Percentiles rank a stretch among this genome's conserved stretches.
phyloP scores from a whole-genome alignment of 768 basidiomycete genomes.

The Omphalotus guepiniiformis region DNA sequence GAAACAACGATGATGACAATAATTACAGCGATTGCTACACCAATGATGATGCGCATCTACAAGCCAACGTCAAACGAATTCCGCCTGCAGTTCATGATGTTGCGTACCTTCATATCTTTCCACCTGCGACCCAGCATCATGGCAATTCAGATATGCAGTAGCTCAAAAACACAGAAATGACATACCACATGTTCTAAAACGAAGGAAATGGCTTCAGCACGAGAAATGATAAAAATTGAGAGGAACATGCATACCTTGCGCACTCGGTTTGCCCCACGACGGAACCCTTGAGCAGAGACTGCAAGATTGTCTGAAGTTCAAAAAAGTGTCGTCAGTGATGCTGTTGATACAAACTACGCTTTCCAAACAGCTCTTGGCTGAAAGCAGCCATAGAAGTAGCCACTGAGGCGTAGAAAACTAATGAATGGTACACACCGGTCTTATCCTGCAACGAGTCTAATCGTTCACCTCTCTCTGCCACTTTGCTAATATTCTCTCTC shows the following conservation, averaged over 20 bases:
- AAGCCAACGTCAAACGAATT: too few relatives aligned
- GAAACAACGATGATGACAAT: constrained; percentile 95
- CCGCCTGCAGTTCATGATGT: too few relatives aligned
- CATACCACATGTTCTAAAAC: constrained; percentile 91
- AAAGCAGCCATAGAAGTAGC: constrained; percentile 1
- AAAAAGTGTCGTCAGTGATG: not conserved
- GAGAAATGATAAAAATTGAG: not conserved
- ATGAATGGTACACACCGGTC: constrained; percentile 75
- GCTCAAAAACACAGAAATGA: constrained; percentile 13
- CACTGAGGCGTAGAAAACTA: not conserved
- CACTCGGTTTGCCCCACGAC: constrained; percentile 93
- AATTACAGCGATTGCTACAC: constrained; percentile 82
- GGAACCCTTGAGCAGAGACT: constrained; percentile 98
- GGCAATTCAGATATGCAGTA: not conserved
- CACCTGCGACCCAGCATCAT: constrained; percentile 48
- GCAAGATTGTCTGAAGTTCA: constrained; percentile 79
- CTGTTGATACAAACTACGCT: not conserved
- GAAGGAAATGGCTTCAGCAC: not conserved
- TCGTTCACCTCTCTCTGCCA: constrained; percentile 91
- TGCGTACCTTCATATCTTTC: constrained; percentile 92
- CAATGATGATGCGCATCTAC: constrained; percentile 97
- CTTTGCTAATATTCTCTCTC: constrained; percentile 96
- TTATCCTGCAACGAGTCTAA: constrained; percentile 95
- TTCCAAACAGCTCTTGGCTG: too few relatives aligned
- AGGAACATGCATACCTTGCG: constrained; percentile 32